Conservation (phyloP, 2,329 filamentous ascomycete species). For the Aspergillus transmontanensis region DNA sequence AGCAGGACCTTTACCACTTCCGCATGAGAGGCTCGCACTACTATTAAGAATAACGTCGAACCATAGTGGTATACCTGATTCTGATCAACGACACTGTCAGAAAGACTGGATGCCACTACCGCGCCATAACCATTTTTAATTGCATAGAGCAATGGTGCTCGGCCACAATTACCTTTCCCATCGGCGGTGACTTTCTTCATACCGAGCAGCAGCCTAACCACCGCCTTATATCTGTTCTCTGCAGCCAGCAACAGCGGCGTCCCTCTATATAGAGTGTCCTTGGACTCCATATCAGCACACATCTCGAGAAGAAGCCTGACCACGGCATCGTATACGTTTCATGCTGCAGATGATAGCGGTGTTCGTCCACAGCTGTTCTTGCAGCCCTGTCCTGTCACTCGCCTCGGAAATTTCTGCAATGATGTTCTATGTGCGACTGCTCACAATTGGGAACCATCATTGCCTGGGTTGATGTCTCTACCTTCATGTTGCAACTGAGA, state of each 20-base stretch:
- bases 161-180: too few species aligned
- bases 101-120: too few species aligned
- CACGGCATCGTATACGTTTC: too few species aligned
- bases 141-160: too few species aligned
- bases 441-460: not conserved
- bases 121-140: too few species aligned
- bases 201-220: not conserved
- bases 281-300: not conserved
- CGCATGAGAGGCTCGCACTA: too few species aligned
- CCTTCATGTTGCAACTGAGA: not conserved
- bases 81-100: too few species aligned
- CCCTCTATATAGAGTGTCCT: not conserved
- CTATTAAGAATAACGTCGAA: too few species aligned
- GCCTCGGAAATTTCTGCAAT: not conserved
- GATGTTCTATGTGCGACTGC: not conserved
- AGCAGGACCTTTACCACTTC: too few species aligned
- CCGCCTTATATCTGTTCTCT: not conserved
- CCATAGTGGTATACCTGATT: too few species aligned
- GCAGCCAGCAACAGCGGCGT: not conserved
- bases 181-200: not conserved
- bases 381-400: not conserved
- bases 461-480: not conserved
- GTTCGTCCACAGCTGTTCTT: too few species aligned
- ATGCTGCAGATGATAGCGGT: too few species aligned
- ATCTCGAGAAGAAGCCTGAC: not conserved